Percentiles rank a stretch among this genome's conserved stretches.
Conservation (phyloP, 2,329 filamentous ascomycete genomes). For the Aspergillus piperis region DNA sequence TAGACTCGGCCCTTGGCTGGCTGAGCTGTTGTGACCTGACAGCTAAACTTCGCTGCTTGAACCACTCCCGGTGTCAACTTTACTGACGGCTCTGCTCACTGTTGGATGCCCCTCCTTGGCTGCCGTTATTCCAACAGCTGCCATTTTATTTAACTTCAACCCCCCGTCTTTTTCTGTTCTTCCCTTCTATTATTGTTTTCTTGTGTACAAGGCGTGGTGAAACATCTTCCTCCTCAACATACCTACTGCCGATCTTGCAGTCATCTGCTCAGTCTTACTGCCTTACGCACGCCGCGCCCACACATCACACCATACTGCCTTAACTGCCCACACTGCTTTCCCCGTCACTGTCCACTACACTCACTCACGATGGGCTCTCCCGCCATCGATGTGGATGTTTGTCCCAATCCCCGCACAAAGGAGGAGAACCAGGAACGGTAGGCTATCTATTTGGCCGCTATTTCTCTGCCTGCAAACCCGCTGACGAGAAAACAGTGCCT, state of each 20-base stretch:
- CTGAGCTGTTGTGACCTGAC: conserved; percentile 14
- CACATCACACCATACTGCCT: too few relatives aligned
- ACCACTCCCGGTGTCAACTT: background rate
- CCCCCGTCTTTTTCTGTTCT: background rate
- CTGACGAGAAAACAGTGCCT: conserved; percentile 60
- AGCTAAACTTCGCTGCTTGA: conserved; percentile 9
- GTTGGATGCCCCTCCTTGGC: conserved; percentile 1
- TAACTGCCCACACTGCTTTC: background rate
- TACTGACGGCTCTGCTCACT: background rate
- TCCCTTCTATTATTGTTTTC: background rate
- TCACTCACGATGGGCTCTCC: conserved; percentile 26
- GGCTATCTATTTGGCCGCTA: conserved; percentile 6
- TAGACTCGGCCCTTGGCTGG: conserved; percentile 1
- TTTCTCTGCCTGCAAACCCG: background rate
- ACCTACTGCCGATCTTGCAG: too few relatives aligned
- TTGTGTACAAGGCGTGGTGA: background rate
- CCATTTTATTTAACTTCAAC: conserved; percentile 5
- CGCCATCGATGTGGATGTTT: conserved; percentile 34
- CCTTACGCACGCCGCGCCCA: too few relatives aligned
- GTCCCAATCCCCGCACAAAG: conserved; percentile 39
- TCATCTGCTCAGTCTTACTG: too few relatives aligned
- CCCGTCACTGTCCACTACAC: background rate
- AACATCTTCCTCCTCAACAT: background rate
- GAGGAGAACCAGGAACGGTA: conserved; percentile 51
- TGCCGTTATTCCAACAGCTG: background rate